These are phyloP conservation scores for Oryza glumipatula DNA, from an alignment of 176 grass and related monocot genomes.

Conservation along the genomic window DNA sequence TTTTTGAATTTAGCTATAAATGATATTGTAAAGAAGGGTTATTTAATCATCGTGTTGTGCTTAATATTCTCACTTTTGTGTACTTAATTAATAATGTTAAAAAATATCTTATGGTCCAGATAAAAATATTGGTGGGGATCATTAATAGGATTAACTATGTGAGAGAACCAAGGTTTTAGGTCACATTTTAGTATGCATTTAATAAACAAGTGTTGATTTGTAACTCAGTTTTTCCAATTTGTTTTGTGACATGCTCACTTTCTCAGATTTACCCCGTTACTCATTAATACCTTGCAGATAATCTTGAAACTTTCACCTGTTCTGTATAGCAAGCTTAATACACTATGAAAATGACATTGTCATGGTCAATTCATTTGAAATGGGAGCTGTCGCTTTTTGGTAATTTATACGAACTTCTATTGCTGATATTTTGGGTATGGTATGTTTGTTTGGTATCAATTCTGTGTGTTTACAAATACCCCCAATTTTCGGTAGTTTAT, in stretches of 20 bases:
- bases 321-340: slow-evolving; percentile 3
- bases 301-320: slow-evolving; percentile 20
- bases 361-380: neutral
- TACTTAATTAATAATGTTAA: too few relatives aligned
- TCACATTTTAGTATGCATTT: slow-evolving; percentile 24
- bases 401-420: slow-evolving; percentile 3
- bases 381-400: neutral
- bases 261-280: neutral
- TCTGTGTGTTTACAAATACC: neutral
- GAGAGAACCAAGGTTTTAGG: slow-evolving; percentile 6
- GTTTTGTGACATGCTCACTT: neutral
- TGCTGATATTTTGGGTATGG: neutral
- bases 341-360: neutral
- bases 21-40: neutral
- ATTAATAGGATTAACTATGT: slow-evolving; percentile 7
- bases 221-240: neutral
- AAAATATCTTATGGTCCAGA: too few relatives aligned
- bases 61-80: neutral
- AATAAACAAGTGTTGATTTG: neutral
- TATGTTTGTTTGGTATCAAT: neutral
- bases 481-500: neutral
- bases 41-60: neutral
- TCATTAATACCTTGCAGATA: neutral
- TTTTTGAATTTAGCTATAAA: neutral
- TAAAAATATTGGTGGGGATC: neutral